A percentile compares a stretch with the other conserved stretches of the same genome.
Conservation (phyloP, 495 filamentous ascomycete genomes). For the Evernia prunastri region DNA sequence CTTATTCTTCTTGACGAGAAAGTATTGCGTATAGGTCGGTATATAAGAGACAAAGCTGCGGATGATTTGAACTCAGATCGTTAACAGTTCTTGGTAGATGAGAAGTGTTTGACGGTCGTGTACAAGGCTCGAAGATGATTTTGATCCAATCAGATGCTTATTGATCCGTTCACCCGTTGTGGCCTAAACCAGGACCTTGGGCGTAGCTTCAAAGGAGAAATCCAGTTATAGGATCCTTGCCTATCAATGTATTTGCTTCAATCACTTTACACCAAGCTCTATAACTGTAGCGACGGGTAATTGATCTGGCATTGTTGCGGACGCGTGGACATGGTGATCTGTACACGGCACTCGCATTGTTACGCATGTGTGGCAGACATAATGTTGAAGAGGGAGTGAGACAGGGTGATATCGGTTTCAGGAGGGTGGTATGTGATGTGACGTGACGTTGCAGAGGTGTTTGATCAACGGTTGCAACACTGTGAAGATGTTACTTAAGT, state of each 20-base stretch:
- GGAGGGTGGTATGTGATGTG: neutral
- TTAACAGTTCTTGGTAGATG: neutral
- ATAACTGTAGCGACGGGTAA: neutral
- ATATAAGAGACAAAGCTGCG: too few relatives aligned
- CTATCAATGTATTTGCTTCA: neutral
- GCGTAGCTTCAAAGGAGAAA: too few relatives aligned
- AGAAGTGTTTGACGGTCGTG: neutral
- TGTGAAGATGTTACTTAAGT: neutral
- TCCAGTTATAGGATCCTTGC: neutral
- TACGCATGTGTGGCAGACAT: neutral
- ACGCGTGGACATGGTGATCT: neutral
- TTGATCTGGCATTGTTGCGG: neutral
- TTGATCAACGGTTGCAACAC: neutral
- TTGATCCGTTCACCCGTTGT: neutral
- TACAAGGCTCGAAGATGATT: neutral
- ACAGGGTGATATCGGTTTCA: neutral
- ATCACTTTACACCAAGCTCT: neutral
- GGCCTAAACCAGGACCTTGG: neutral
- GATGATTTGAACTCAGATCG: neutral
- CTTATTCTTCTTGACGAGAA: neutral
- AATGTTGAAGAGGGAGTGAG: neutral
- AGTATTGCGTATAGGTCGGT: neutral
- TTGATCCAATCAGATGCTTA: neutral
- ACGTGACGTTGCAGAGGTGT: neutral
- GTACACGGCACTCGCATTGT: neutral